Evolutionary conservation across 306 rosid genomes (phyloP), one percentile per base, ranked within the genome.

Genomic region (Hippophae rhamnoides): DNA sequence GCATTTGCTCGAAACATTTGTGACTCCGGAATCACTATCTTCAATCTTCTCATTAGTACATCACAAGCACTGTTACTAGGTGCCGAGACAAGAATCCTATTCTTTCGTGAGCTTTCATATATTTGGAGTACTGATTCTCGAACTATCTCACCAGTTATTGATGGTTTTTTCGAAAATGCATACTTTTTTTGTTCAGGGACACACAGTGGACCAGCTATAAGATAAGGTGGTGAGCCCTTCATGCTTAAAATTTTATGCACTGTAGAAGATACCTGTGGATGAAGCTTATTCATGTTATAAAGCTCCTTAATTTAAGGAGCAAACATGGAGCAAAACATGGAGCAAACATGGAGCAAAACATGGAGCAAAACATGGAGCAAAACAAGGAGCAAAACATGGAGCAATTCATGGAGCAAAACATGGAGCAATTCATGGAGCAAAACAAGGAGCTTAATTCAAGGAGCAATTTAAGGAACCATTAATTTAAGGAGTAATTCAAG

Each of bases 171-270:
- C 5, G 27, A 38, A 41, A 6, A 41, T 42, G 66, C 14, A 7
- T 42, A 47, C 9, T 40, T 5, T 60, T 45, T 60, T 8, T 10
- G 7, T 10, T 68, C 72, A 9, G 60, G 38, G 13, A 58, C 69
- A 41, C 62, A 61, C 43, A n/a, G 31, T 26, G 63, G 57, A 6
- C 77, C 74, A 23, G 58, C 47, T 41, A 76, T 52, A 13, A 76
- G 60, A 41, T 67, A 76, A 54, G 77, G 77, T 10, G 65, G 77
- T 8, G 81, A 71, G 61, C 71, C 62, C 13, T 40, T 55, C 13
- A 44, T 40, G 44, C 41, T 50, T 11, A 44, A 50, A 57, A 76
- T 67, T 23, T 7, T 52, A 41, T 41, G 47, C 31, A 71, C 47
- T n/a, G 58, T 57, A 42, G 60, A 56, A 9, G 47, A 41, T 42